Base-by-base conservation (phyloP, 768 basidiomycete genomes). In the Sistotremastrum suecicum region DNA sequence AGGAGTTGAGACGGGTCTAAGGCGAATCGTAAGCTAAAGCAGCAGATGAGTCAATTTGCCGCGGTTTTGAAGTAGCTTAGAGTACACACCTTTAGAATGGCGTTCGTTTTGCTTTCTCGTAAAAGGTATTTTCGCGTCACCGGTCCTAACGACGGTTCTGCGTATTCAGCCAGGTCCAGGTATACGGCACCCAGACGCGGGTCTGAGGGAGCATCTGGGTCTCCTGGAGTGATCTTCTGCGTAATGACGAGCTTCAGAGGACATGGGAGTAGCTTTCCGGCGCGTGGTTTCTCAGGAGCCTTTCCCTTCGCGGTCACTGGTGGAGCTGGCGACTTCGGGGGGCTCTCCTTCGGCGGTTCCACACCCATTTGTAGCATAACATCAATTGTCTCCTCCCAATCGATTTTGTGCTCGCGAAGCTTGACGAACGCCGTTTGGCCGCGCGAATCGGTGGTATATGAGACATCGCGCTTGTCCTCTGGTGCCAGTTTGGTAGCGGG, bases 161-260 rank as follows among this genome's bases (percentile, higher is more conserved):
- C 79, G 53, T 85, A 88, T 55, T 86, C 79, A 0, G 85, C 78
- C 1, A 88, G 67, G 55, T 88, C 80, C 47, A 88, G 67, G 52
- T 74, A 68, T 5, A 86, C 68, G 5, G 67, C 68, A 3, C 84
- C 85, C 2, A 85, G 66, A 5, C 74, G 70, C 3, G 76, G 75
- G 45, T 79, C 75, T 10, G 66, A 67, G 2, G 77, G 73, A 5
- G 70, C 62, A 44, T 72, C 63, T 4, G 72, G 68, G 52, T 80
- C 81, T 38, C 72, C 71, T 1, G 66, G 64, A 37, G 74, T 64
- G 33, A 79, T 71, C 52, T 68, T 70, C 69, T 73, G 71, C 60
- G 78, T 70, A 34, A 85, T 71, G 29, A 75, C 68, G 3, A 88
- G 66, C 60, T 80, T 84, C 48, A 84, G 69, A 7, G 74, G 72